A percentile compares a stretch with the other conserved stretches of the same genome.
These are phyloP conservation scores for Boletus tylopilopsis DNA, from an alignment of 768 basidiomycete species.

Conservation along the genomic window DNA sequence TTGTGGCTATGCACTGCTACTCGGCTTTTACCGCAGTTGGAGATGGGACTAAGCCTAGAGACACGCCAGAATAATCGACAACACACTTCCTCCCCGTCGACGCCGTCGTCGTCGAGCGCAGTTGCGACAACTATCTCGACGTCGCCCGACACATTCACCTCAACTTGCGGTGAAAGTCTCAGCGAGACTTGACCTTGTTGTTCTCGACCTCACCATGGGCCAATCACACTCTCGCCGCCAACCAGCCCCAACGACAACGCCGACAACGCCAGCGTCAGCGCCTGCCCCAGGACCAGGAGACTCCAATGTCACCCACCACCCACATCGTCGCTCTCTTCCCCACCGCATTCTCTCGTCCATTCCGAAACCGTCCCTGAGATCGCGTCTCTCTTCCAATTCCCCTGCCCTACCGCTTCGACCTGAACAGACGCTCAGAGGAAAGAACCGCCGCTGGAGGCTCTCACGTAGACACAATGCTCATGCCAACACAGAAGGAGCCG, in stretches of 20 bases:
- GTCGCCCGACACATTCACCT: neutral
- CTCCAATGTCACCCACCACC: neutral
- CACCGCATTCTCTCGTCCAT: conserved; percentile 34
- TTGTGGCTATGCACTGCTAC: conserved; percentile 16
- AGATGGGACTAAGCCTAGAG: conserved; percentile 25
- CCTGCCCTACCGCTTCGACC: conserved; percentile 19
- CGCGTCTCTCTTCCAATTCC: conserved; percentile 11
- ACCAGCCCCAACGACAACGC: conserved; percentile 8
- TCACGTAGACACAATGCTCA: conserved; percentile 17
- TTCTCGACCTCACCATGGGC: conserved; percentile 23
- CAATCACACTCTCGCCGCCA: conserved; percentile 31
- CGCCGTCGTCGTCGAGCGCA: conserved; percentile 11
- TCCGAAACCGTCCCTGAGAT: conserved; percentile 23
- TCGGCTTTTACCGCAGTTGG: conserved; percentile 22
- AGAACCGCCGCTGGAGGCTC: conserved; percentile 25
- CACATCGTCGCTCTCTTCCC: conserved; percentile 24
- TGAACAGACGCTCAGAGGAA: conserved; percentile 27
- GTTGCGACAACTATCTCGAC: conserved; percentile 9
- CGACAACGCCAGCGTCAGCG: conserved; percentile 5
- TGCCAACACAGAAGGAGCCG: conserved; percentile 13
- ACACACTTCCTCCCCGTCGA: conserved; percentile 1
- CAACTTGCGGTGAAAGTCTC: neutral
- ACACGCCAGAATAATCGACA: conserved; percentile 26
- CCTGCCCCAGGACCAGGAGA: conserved; percentile 9
- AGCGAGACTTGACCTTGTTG: neutral